These are phyloP conservation scores for Litsea cubeba DNA, from an alignment of 164 flowering plant species.

Conservation along the genomic window DNA sequence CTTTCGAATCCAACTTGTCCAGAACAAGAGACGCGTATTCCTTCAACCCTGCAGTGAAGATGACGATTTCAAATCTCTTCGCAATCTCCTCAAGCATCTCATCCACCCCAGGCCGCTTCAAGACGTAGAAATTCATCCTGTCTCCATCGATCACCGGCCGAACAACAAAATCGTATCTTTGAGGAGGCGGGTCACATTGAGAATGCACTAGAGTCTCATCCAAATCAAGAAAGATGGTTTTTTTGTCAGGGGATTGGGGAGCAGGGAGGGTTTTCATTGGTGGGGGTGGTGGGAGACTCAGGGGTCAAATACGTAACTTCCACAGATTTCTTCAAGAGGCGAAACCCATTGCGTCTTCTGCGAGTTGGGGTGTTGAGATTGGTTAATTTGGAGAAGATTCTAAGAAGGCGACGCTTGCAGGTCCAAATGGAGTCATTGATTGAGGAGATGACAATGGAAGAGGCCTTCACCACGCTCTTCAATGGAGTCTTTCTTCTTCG, in stretches of 20 bases:
- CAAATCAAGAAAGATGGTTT: conserved; percentile 70
- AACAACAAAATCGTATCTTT: conserved; percentile 65
- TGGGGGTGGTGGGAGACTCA: neutral
- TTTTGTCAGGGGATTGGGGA: conserved; percentile 17
- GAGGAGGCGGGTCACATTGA: conserved; percentile 46
- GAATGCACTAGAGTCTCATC: conserved; percentile 88
- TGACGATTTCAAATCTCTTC: conserved; percentile 53
- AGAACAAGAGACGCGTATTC: conserved; percentile 79
- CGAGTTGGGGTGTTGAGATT: conserved; percentile 40
- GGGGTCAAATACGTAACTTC: neutral
- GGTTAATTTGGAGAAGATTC: conserved; percentile 53
- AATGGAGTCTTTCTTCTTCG: conserved; percentile 30
- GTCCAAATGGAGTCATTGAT: conserved; percentile 53
- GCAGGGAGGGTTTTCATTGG: conserved; percentile 41
- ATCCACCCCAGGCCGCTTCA: conserved; percentile 76
- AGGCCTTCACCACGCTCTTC: conserved; percentile 27
- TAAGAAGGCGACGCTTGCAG: conserved; percentile 65
- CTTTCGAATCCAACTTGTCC: conserved; percentile 47
- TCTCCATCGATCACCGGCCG: conserved; percentile 59
- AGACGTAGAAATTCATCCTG: conserved; percentile 49
- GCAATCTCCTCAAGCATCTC: conserved; percentile 44
- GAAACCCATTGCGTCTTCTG: conserved; percentile 32
- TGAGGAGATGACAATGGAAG: conserved; percentile 44
- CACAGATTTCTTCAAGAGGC: conserved; percentile 23
- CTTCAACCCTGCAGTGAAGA: conserved; percentile 77